Base-by-base conservation (phyloP, 179 eudicot genomes). In the Silene coronaria region DNA sequence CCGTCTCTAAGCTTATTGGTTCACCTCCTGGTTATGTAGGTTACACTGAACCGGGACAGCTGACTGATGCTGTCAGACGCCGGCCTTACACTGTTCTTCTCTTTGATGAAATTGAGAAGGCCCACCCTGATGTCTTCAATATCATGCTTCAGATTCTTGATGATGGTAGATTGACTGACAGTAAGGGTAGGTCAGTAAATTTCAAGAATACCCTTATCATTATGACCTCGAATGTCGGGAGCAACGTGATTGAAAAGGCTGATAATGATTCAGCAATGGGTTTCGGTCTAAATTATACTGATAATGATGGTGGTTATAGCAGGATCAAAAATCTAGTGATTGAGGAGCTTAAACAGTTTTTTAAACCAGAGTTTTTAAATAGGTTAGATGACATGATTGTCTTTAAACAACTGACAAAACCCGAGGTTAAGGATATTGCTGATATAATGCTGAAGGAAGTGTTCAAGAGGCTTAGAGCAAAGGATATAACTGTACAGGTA, bases 1-100 rank as follows among this genome's bases (percentile, higher is more conserved):
- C 99, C 0, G 96, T 95, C 22, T 84, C 99, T 2, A 95, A 92
- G 81, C 96, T 95, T 32, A 85, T 92, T 21, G 99, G 97, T 1
- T 89, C 99, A 0, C 99, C 97, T 0, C 99, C 99, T 0, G 99
- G 99, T 0, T 95, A 95, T 36, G 95, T 92, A 0, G 99, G 97
- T 12, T 95, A 92, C 84, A 87, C 89, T 0, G 97, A 95, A 75
- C 96, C 91, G 0, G 99, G 99, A 0, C 99, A 95, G 79, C 89
- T 95, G 8, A 95, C 99, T 0, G 99, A 92, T 78, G 97, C 95
- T 0, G 97, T 95, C 17, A 77, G 99, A 36, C 91, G 95, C 21
- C 91, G 90, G 17, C 96, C 99, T 7, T 89, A 87, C 74, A 88
- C 94, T 0, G 89, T 95, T 0, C 88, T 95, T 0, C 86, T 95